Percentiles rank a stretch among this genome's conserved stretches.
These are phyloP conservation scores for Neoboletus brunneissimus DNA, from an alignment of 768 basidiomycete species.

Conservation along the genomic window DNA sequence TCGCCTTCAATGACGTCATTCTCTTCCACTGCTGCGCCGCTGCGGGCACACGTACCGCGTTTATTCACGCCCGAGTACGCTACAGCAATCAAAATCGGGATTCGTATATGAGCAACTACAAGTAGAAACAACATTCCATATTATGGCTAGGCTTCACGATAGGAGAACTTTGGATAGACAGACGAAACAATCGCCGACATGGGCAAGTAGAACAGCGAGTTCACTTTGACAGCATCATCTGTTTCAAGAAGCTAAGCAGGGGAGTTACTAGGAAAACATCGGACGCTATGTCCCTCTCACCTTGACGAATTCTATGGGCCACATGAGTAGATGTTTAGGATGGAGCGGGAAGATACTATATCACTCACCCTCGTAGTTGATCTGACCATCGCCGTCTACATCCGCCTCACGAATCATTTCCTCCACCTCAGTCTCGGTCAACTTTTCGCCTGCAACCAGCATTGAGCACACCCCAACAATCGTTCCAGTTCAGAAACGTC, in stretches of 20 bases:
- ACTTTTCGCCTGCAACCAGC: slow-evolving; percentile 65
- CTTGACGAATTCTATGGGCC: slow-evolving; percentile 68
- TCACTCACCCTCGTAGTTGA: slow-evolving; percentile 74
- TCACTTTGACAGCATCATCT: slow-evolving; percentile 80
- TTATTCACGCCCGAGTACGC: neutral
- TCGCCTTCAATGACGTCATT: slow-evolving; percentile 19
- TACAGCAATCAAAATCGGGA: slow-evolving; percentile 1
- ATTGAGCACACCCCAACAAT: slow-evolving; percentile 1
- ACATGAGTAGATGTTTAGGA: neutral
- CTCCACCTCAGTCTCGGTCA: slow-evolving; percentile 82
- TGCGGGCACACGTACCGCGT: neutral
- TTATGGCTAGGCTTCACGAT: neutral
- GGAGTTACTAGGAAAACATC: slow-evolving; percentile 1
- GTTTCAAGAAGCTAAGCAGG: slow-evolving; percentile 14
- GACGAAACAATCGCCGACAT: slow-evolving; percentile 12
- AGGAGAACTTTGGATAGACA: slow-evolving; percentile 1
- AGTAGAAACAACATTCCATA: slow-evolving; percentile 1
- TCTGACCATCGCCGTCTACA: slow-evolving; percentile 91
- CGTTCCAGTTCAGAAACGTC: neutral
- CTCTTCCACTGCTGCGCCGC: neutral
- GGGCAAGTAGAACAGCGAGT: slow-evolving; percentile 12
- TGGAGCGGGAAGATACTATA: neutral
- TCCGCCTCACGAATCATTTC: slow-evolving; percentile 99
- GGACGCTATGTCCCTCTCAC: slow-evolving; percentile 32
- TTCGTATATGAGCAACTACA: slow-evolving; percentile 9